Evolutionary conservation across 2,329 filamentous ascomycete species (phyloP).

Genomic region (Westerdykella sp.): DNA sequence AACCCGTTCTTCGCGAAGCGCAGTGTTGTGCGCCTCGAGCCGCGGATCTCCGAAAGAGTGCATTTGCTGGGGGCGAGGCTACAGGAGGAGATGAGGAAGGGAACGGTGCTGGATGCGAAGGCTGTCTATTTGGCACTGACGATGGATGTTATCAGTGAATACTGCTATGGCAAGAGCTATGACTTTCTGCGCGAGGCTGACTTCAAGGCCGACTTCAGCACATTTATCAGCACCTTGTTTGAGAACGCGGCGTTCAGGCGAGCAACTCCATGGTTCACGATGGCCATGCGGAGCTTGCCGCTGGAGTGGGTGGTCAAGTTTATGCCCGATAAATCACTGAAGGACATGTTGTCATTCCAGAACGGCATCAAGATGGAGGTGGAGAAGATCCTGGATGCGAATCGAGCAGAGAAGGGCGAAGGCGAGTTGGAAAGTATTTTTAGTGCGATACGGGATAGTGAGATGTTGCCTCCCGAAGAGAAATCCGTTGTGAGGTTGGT

Average conservation of each 20-base stretch:
- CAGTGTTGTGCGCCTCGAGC: conserved; percentile 22
- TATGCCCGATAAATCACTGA: neutral
- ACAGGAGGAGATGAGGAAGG: conserved; percentile 15
- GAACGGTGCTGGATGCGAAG: conserved; percentile 16
- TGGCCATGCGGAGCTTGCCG: neutral
- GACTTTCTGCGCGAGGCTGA: conserved; percentile 6
- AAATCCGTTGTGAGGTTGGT: conserved; percentile 3
- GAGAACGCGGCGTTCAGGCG: neutral
- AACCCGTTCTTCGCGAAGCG: conserved; percentile 34
- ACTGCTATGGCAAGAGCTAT: conserved; percentile 17
- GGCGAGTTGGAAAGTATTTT: neutral
- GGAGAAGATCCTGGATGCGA: neutral
- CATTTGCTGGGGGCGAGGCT: conserved; percentile 10
- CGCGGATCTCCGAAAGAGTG: conserved; percentile 12
- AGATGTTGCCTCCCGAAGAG: neutral
- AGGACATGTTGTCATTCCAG: neutral
- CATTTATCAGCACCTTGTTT: neutral
- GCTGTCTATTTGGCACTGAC: conserved; percentile 22
- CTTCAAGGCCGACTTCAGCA: neutral
- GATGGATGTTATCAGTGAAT: conserved; percentile 28
- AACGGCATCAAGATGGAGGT: neutral
- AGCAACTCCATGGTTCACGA: neutral
- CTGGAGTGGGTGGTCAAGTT: neutral
- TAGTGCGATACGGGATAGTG: neutral
- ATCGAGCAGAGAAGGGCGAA: neutral